phyloP scores from a whole-genome alignment of 208 protist genomes.

The Tritrichomonas musculus region DNA sequence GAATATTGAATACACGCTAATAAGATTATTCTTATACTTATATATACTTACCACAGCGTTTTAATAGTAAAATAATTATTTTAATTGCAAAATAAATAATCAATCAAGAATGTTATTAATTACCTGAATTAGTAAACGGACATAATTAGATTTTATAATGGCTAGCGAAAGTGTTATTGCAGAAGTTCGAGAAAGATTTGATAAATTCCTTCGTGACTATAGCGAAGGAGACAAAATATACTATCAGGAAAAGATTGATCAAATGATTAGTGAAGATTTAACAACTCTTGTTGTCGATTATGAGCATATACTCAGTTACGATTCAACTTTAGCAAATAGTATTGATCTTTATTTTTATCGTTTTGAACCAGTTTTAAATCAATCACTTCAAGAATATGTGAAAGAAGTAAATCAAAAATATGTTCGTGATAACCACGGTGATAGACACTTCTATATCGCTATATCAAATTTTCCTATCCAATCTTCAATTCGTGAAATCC shows the following conservation, averaged over 20 bases:
- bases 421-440: constrained; percentile 37
- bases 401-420: constrained; percentile 35
- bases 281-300: constrained; percentile 54
- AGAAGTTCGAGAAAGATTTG: neutral
- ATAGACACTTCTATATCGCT: constrained; percentile 40
- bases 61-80: too few relatives aligned
- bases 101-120: too few relatives aligned
- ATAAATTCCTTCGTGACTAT: neutral
- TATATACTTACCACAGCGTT: too few relatives aligned
- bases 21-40: too few relatives aligned
- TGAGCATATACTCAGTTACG: constrained; percentile 40
- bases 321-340: constrained; percentile 40
- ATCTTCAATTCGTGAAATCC: constrained; percentile 78
- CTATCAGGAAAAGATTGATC: constrained; percentile 42
- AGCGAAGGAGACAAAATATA: neutral
- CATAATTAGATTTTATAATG: neutral
- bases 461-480: constrained; percentile 44
- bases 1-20: too few relatives aligned
- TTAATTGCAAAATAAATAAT: too few relatives aligned
- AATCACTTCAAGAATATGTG: constrained; percentile 42
- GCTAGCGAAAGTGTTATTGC: neutral
- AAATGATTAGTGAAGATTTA: constrained; percentile 44
- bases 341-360: constrained; percentile 42
- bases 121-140: constrained; percentile 13
- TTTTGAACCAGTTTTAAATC: constrained; percentile 46